Percentiles rank a stretch among this genome's conserved stretches.
These are phyloP conservation scores for Fusarium sp. DNA, from an alignment of 2,329 filamentous ascomycete genomes.

Conservation along the genomic window DNA sequence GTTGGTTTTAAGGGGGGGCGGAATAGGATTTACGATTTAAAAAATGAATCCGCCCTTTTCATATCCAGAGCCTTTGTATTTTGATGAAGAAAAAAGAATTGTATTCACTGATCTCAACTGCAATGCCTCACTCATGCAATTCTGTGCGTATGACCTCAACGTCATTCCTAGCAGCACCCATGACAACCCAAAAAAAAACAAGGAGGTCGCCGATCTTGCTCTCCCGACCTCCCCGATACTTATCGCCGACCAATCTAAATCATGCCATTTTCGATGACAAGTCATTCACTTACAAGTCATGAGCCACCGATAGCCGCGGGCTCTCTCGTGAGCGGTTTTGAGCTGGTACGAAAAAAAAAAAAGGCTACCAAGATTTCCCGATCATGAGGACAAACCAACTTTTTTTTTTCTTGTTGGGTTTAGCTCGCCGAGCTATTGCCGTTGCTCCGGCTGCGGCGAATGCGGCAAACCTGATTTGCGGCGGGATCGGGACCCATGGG, in stretches of 20 bases:
- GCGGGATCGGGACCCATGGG: slow-evolving; percentile 21
- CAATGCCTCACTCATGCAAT: neutral
- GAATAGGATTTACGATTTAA: slow-evolving; percentile 27
- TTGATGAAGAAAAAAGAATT: slow-evolving; percentile 15
- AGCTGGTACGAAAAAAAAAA: neutral
- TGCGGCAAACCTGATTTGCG: slow-evolving; percentile 22
- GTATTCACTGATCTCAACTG: neutral
- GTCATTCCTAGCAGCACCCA: neutral
- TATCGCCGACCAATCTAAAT: slow-evolving; percentile 19
- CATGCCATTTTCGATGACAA: slow-evolving; percentile 21
- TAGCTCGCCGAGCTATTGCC: slow-evolving; percentile 43
- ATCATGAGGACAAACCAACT: neutral
- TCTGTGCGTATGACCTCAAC: neutral
- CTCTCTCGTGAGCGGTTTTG: slow-evolving; percentile 17
- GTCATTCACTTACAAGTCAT: neutral
- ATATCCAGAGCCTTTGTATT: slow-evolving; percentile 17
- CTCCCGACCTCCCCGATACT: neutral
- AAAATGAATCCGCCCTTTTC: slow-evolving; percentile 26
- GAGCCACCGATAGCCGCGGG: slow-evolving; percentile 15
- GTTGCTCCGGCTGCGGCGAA: slow-evolving; percentile 36
- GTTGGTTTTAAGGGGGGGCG: slow-evolving; percentile 32
- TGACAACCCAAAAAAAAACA: slow-evolving; percentile 8
- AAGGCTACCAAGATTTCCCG: neutral
- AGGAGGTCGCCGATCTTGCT: neutral
- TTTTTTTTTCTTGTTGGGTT: slow-evolving; percentile 9